A percentile compares a stretch with the other conserved stretches of the same genome.
phyloP scores from a whole-genome alignment of 768 basidiomycete species.

The Trametes coccinea region DNA sequence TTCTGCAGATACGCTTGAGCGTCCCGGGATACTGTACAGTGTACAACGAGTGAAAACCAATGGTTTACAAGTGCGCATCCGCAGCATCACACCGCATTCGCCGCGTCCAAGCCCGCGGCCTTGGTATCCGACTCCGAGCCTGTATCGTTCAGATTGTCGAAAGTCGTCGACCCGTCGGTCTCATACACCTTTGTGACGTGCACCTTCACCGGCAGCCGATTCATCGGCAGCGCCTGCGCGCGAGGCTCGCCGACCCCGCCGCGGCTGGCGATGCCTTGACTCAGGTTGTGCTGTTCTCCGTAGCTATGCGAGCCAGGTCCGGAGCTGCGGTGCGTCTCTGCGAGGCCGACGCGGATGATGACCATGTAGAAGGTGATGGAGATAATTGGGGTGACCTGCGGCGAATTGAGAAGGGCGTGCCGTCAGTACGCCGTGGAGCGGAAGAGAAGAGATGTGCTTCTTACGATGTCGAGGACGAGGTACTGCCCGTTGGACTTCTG shows the following conservation, averaged over 20 bases:
- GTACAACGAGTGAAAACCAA: too few species aligned
- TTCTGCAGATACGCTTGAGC: too few species aligned
- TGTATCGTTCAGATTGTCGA: too few species aligned
- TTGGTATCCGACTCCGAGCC: background rate
- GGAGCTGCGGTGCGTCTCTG: background rate
- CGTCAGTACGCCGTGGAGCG: too few species aligned
- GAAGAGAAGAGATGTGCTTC: background rate
- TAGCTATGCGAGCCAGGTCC: background rate
- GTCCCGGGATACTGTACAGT: too few species aligned
- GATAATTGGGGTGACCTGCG: constrained; percentile 28
- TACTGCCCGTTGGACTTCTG: constrained; percentile 22
- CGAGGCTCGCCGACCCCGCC: background rate
- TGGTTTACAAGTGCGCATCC: too few species aligned
- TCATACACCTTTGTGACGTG: background rate
- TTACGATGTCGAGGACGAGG: constrained; percentile 29
- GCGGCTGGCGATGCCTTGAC: background rate
- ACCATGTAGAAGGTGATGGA: constrained; percentile 32
- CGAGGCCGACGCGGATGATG: constrained; percentile 26
- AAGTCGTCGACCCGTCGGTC: background rate
- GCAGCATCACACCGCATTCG: too few species aligned
- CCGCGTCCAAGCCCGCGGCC: background rate
- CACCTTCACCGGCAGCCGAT: background rate
- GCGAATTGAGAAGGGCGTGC: background rate
- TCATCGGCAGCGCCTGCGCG: background rate
- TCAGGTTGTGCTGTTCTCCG: background rate